Evolutionary conservation across 2,329 filamentous ascomycete species (phyloP), one percentile per base, ranked within the genome.

Genomic region (Fusarium sp.): DNA sequence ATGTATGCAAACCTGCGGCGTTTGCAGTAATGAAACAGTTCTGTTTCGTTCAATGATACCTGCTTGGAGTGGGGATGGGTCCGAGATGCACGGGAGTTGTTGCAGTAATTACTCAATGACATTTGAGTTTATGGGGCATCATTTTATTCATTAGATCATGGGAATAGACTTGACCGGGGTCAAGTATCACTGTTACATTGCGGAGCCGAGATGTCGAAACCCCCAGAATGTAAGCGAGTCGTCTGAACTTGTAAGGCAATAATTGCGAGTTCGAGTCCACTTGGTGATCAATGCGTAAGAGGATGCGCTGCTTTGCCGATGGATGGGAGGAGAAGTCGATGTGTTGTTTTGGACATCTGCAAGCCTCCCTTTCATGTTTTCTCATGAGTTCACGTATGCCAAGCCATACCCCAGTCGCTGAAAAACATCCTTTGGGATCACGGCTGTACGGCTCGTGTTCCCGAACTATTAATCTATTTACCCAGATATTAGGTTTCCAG

Each of bases 1-100:
- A 61, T 23, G 7, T 19, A 39, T 67, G 63, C 46, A 67, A 10
- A 4, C 12, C 19, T 62, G 55, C 25, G 63, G 64, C 55, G 64
- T 35, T 25, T n/a, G 19, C n/a, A 59, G 18, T 1, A 35, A 54
- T 49, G 64, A 54, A 62, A 55, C 63, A 35, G 16, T 37, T 65
- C 37, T 49, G 29, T n/a, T 49, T 42, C 38, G 31, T 44, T 57
- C 7, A 44, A 48, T n/a, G 23, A 10, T 18, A n/a, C 39, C 35
- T 35, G 7, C 38, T 38, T 11, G 5, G 14, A 33, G 38, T n/a
- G 25, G 38, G 8, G 25, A 12, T 1, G 15, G n/a, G 5, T 21
- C 18, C 18, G 12, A 9, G 6, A 12, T 55, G 37, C 41, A n/a
- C 38, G 42, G 5, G n/a, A 55, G 6, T 9, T n/a, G 21, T 48